Percentiles rank a stretch among this genome's conserved stretches.
These are phyloP conservation scores for Sisymbrium altissimum DNA, from an alignment of 345 rosid genomes.

Conservation along the genomic window DNA sequence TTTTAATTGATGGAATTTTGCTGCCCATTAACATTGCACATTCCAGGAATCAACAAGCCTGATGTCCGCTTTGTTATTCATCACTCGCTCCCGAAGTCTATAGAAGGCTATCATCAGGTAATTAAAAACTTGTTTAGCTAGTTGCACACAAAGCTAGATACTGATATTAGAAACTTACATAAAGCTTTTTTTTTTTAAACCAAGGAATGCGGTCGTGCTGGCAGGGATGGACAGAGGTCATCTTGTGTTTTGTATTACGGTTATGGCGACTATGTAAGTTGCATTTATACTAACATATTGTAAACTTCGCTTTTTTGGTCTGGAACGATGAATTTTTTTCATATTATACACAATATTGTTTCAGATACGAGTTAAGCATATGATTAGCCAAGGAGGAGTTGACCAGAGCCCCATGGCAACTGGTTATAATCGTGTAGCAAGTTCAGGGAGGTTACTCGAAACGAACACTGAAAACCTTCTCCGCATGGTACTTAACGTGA, in stretches of 20 bases:
- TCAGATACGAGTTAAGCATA: constrained; percentile 91
- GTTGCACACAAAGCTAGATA: constrained; percentile 1
- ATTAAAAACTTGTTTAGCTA: neutral
- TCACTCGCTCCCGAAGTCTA: constrained; percentile 97
- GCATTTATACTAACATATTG: neutral
- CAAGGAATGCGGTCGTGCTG: constrained; percentile 99
- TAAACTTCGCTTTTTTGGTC: neutral
- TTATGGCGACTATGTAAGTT: constrained; percentile 92
- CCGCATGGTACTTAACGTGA: constrained; percentile 60
- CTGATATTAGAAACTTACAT: neutral
- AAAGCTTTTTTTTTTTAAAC: constrained; percentile 10
- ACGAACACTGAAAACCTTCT: constrained; percentile 87
- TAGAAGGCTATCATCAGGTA: constrained; percentile 99
- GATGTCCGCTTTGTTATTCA: constrained; percentile 99
- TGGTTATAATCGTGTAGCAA: constrained; percentile 60
- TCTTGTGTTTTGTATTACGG: constrained; percentile 92
- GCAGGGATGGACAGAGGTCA: constrained; percentile 90
- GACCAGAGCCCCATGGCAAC: constrained; percentile 72
- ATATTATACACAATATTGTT: constrained; percentile 27
- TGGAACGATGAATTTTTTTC: neutral
- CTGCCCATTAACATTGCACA: constrained; percentile 16
- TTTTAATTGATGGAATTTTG: constrained; percentile 17
- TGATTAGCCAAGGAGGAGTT: constrained; percentile 80
- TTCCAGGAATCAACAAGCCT: constrained; percentile 95
- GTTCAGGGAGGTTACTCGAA: constrained; percentile 75